Base-by-base conservation (phyloP, 495 filamentous ascomycete species). In the Xylaria sp. region DNA sequence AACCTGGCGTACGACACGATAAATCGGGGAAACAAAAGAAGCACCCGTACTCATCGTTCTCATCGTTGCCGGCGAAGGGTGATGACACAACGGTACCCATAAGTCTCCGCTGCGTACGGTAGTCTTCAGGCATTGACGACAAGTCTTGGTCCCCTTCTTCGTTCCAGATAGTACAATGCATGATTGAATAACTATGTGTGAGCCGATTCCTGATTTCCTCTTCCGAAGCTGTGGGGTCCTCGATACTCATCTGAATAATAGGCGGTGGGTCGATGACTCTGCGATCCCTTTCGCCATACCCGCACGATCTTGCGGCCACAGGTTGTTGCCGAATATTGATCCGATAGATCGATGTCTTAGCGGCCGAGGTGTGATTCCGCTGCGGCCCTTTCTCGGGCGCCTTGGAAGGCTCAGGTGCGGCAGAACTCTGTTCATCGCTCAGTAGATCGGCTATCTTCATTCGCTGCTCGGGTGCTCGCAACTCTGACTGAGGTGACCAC, bases 1-100 rank as follows among this genome's bases (percentile, higher is more conserved):
- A 81, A 0, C 96, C 96, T 14, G 93, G 92, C 1, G 93, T 94
- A 21, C 96, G 90, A 73, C 97, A 95, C 9, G 93, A 97, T 6
- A 99, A 88, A 78, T 99, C 96, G 0, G 94, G 92, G 77, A 99
- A 99, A 72, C 93, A 93, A 82, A 97, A 99, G 83, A 98, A 99
- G 78, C 90, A 92, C 6, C 92, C 91, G 61, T 92, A 89, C 64
- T 88, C 76, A 64, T 87, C 85, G 67, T 88, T 82, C 78, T 91
- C 90, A 76, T 92, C 89, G 26, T 85, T 80, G 29, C 91, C 88
- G 35, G 93, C 85, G 77, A 95, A 91, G 67, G 95, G 87, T 43
- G 89, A 88, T 71, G 93, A 84, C 65, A 94, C 93, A 29, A 95
- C 80, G 15, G 92, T 93, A 35, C 93, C 93, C 91, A 93, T 94